These are phyloP conservation scores for Glycyrrhiza uralensis DNA, from an alignment of 306 rosid species.

Conservation along the genomic window DNA sequence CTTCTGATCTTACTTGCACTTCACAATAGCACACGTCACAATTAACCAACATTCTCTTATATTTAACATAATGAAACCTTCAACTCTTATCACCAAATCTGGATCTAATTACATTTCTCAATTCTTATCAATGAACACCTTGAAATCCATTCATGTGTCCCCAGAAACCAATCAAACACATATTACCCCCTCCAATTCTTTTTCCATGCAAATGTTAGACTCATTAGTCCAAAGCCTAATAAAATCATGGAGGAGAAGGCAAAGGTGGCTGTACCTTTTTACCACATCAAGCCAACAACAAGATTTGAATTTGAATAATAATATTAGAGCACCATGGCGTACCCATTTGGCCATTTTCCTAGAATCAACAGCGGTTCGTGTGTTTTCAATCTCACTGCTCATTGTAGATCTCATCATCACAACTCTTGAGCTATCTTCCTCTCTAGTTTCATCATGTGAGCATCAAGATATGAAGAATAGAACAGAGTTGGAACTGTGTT, in stretches of 20 bases:
- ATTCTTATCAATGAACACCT: slow-evolving; percentile 36
- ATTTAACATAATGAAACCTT: not conserved
- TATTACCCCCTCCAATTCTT: slow-evolving; percentile 22
- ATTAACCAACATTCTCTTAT: not conserved
- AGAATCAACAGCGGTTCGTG: slow-evolving; percentile 52
- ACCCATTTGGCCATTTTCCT: slow-evolving; percentile 43
- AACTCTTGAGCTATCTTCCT: slow-evolving; percentile 61
- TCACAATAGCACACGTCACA: slow-evolving; percentile 25
- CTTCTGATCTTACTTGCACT: slow-evolving; percentile 44
- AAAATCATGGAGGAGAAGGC: slow-evolving; percentile 52
- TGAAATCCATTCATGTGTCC: slow-evolving; percentile 26
- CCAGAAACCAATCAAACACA: slow-evolving; percentile 26
- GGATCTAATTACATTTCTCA: not conserved
- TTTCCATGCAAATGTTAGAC: slow-evolving; percentile 38
- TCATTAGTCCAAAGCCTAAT: slow-evolving; percentile 43
- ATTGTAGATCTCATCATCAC: slow-evolving; percentile 60
- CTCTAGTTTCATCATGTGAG: slow-evolving; percentile 36
- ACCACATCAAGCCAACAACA: slow-evolving; percentile 1
- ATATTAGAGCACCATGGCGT: slow-evolving; percentile 49
- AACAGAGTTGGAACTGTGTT: slow-evolving; percentile 9
- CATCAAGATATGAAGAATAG: no score
- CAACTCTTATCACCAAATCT: not conserved
- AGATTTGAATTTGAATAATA: slow-evolving; percentile 15
- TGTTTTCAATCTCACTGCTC: slow-evolving; percentile 41
- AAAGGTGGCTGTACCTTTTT: slow-evolving; percentile 37